phyloP scores from a whole-genome alignment of 768 basidiomycete genomes.

The Cystofilobasidium bisporidii region DNA sequence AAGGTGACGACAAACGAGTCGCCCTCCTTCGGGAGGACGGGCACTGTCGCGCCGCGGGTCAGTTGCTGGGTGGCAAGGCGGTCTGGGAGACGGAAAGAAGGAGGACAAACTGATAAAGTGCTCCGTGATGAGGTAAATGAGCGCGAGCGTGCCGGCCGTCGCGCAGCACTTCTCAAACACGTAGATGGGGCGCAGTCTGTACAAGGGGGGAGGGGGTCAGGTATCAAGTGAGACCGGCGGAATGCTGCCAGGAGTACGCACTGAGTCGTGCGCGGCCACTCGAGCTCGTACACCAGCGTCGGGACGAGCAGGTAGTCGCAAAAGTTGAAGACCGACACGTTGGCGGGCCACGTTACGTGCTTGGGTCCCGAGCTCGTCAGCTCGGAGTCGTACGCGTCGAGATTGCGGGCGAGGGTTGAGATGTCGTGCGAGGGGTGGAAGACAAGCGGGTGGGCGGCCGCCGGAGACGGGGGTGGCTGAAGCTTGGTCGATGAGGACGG shows the following conservation, averaged over 20 bases:
- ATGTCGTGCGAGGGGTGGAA: constrained; percentile 61
- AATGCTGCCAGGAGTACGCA: constrained; percentile 43
- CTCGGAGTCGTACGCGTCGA: constrained; percentile 66
- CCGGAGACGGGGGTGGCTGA: constrained; percentile 26
- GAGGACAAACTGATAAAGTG: constrained; percentile 60
- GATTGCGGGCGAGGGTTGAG: constrained; percentile 60
- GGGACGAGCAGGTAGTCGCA: constrained; percentile 77
- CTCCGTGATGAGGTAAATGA: constrained; percentile 86
- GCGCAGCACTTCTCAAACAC: constrained; percentile 66
- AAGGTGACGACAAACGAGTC: constrained; percentile 19
- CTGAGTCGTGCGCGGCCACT: constrained; percentile 85
- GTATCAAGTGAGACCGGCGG: no score
- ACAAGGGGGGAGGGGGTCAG: not conserved
- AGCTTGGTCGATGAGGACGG: constrained; percentile 7
- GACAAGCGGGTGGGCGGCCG: constrained; percentile 42
- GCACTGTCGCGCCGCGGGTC: constrained; percentile 6
- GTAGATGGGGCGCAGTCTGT: constrained; percentile 55
- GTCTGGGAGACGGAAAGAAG: no score
- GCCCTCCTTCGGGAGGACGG: constrained; percentile 17
- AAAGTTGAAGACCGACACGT: constrained; percentile 72
- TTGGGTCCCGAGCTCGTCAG: constrained; percentile 57
- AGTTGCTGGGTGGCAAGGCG: no score
- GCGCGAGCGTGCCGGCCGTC: constrained; percentile 88
- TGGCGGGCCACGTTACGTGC: constrained; percentile 68
- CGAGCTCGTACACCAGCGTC: constrained; percentile 88